Conservation (phyloP, 805 yeast species). For the Wickerhamiella qilinensis region DNA sequence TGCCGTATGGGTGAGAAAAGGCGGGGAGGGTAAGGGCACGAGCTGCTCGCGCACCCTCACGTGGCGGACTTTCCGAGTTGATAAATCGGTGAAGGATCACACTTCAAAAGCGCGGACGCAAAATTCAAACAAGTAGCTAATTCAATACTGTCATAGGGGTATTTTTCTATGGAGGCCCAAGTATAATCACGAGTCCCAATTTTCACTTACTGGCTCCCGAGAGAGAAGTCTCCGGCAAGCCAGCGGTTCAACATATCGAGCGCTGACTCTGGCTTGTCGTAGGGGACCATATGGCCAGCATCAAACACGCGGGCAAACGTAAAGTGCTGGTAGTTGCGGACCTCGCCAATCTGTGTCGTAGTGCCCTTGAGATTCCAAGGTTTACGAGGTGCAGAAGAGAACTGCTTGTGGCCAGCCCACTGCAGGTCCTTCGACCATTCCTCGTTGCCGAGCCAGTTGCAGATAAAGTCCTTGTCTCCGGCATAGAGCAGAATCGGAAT, state of each 20-base stretch:
- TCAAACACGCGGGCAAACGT: conserved; percentile 68
- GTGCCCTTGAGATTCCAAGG: conserved; percentile 22
- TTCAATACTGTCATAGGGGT: too few relatives aligned
- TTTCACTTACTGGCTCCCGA: too few relatives aligned
- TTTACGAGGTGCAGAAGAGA: conserved; percentile 21
- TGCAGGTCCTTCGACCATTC: conserved; percentile 61
- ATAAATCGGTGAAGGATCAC: too few relatives aligned
- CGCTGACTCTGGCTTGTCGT: conserved; percentile 70
- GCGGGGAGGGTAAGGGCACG: too few relatives aligned
- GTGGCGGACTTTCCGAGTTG: too few relatives aligned
- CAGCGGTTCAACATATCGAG: conserved; percentile 79
- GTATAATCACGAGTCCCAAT: too few relatives aligned
- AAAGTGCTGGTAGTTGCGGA: conserved; percentile 43
- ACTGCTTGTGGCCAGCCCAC: conserved; percentile 44
- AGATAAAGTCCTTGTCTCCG: conserved; percentile 87
- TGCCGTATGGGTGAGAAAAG: too few relatives aligned
- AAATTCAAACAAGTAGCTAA: too few relatives aligned
- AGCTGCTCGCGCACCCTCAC: too few relatives aligned
- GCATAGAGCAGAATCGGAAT: conserved; percentile 78
- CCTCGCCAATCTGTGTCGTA: conserved; percentile 42
- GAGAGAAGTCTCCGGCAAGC: conserved; percentile 27
- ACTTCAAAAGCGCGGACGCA: too few relatives aligned
- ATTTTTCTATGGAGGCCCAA: too few relatives aligned
- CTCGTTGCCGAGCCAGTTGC: conserved; percentile 84
- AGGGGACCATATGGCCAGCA: conserved; percentile 93